phyloP scores from a whole-genome alignment of 352 stramenopile genomes.

The Phytophthora hibernalis region DNA sequence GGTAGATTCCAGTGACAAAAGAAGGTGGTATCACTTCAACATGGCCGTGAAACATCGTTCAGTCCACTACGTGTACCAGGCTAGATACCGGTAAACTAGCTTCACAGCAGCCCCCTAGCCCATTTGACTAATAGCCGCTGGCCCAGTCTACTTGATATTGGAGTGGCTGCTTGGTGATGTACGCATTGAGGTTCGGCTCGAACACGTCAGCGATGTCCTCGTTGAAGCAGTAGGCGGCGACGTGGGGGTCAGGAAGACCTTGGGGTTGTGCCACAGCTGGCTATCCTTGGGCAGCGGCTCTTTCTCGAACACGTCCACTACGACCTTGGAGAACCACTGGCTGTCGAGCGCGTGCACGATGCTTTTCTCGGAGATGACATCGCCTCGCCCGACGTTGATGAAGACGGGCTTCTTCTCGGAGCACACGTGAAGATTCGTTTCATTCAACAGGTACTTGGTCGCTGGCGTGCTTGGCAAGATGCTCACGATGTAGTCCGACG shows the following conservation, averaged over 20 bases:
- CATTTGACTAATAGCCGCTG: constrained; percentile 28
- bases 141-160: constrained; percentile 37
- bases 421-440: constrained; percentile 52
- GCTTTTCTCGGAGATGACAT: constrained; percentile 67
- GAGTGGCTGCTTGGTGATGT: constrained; percentile 24
- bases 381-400: constrained; percentile 89
- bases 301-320: constrained; percentile 61
- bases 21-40: not conserved
- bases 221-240: constrained; percentile 73
- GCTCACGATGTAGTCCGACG: constrained; percentile 83
- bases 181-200: constrained; percentile 51
- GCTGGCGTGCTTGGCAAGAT: constrained; percentile 80
- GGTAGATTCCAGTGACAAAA: no score
- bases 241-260: constrained; percentile 82
- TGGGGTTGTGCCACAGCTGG: constrained; percentile 61
- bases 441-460: constrained; percentile 73
- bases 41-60: no score
- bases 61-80: no score
- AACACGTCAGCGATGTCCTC: constrained; percentile 81
- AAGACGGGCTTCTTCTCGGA: constrained; percentile 76
- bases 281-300: constrained; percentile 51
- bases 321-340: constrained; percentile 57
- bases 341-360: constrained; percentile 70
- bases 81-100: no score
- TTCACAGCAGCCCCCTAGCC: no score